phyloP scores from a whole-genome alignment of 164 flowering plant genomes.

The Piper longum region DNA sequence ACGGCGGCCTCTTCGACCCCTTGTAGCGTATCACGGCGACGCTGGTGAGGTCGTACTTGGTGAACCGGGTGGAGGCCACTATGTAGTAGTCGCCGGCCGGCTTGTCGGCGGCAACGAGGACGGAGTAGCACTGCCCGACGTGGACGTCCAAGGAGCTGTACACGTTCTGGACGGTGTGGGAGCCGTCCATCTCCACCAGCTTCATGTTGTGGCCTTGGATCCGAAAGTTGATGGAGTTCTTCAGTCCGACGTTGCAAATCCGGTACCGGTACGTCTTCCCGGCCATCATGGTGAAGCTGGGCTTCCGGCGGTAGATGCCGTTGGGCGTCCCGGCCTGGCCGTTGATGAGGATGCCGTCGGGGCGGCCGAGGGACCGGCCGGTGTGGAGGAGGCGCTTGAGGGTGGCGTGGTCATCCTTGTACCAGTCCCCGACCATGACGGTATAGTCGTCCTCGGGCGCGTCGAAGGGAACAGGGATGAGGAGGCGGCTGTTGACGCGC shows the following conservation, averaged over 20 bases:
- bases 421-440: slow-evolving; percentile 48
- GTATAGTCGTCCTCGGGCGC: slow-evolving; percentile 43
- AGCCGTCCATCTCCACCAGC: slow-evolving; percentile 40
- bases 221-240: slow-evolving; percentile 30
- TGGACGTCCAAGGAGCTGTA: slow-evolving; percentile 35
- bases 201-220: slow-evolving; percentile 34
- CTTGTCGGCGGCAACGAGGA: slow-evolving; percentile 27
- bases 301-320: slow-evolving; percentile 5
- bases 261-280: slow-evolving; percentile 38
- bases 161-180: slow-evolving; percentile 35
- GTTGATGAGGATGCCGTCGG: slow-evolving; percentile 29
- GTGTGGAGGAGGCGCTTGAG: slow-evolving; percentile 16
- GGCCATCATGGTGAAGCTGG: slow-evolving; percentile 21
- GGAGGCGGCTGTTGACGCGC: slow-evolving; percentile 25
- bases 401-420: slow-evolving; percentile 16
- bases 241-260: slow-evolving; percentile 35
- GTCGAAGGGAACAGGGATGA: slow-evolving; percentile 31
- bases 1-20: slow-evolving; percentile 14
- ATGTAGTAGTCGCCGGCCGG: slow-evolving; percentile 28
- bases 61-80: slow-evolving; percentile 33
- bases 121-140: slow-evolving; percentile 36
- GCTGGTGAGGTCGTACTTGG: slow-evolving; percentile 19
- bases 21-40: slow-evolving; percentile 21
- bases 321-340: slow-evolving; percentile 16
- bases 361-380: slow-evolving; percentile 22